phyloP scores from a whole-genome alignment of 2,329 filamentous ascomycete genomes.

The Myriosclerotinia scirpicola region DNA sequence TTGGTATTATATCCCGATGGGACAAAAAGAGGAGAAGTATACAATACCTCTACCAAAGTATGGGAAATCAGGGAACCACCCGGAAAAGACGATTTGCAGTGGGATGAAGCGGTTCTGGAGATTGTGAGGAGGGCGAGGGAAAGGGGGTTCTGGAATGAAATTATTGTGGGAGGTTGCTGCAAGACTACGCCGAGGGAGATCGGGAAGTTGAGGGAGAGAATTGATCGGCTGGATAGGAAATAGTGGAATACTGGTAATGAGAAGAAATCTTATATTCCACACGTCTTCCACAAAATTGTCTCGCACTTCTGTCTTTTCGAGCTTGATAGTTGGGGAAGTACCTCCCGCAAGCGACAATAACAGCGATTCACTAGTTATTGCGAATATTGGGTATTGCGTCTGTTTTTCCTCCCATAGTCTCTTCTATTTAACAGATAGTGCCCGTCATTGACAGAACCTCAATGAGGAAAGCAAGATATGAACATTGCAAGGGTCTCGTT shows the following conservation, averaged over 20 bases:
- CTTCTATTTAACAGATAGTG: no score
- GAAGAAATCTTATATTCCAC: background rate
- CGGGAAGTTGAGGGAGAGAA: slow-evolving; percentile 33
- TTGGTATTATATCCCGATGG: slow-evolving; percentile 69
- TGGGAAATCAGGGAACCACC: slow-evolving; percentile 50
- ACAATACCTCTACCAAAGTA: slow-evolving; percentile 60
- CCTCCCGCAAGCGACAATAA: no score
- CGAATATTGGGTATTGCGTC: no score
- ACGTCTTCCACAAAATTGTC: background rate
- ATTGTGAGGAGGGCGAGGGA: slow-evolving; percentile 39
- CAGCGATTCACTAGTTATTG: no score
- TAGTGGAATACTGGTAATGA: background rate
- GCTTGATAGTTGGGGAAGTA: no score
- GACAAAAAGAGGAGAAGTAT: slow-evolving; percentile 63
- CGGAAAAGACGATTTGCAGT: slow-evolving; percentile 29
- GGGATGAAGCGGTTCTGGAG: slow-evolving; percentile 43
- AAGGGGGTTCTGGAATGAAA: slow-evolving; percentile 36
- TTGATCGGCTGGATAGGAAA: slow-evolving; percentile 28
- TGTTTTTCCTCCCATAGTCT: no score
- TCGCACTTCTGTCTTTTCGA: background rate
- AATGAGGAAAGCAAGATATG: no score
- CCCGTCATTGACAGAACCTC: no score
- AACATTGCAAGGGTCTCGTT: no score
- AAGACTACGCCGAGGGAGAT: slow-evolving; percentile 44
- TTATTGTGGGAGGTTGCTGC: slow-evolving; percentile 49